These are phyloP conservation scores for Hypoxylon sp. DNA, from an alignment of 2,329 filamentous ascomycete species.

Conservation along the genomic window DNA sequence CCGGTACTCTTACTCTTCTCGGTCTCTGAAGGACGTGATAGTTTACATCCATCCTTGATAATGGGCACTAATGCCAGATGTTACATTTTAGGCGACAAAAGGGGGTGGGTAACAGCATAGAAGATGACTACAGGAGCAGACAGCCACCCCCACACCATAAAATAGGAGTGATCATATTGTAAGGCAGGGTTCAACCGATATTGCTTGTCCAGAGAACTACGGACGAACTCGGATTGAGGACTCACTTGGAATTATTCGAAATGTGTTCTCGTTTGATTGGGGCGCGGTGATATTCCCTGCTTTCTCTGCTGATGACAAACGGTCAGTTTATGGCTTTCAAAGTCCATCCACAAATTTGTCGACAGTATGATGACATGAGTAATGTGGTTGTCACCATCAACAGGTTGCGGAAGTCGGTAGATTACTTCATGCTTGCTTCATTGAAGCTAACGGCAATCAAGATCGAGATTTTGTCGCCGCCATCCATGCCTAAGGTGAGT, in stretches of 20 bases:
- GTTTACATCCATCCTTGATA: not conserved
- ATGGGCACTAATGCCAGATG: conserved; percentile 1
- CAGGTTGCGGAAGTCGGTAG: not conserved
- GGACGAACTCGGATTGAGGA: conserved; percentile 16
- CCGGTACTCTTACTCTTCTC: not conserved
- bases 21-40: not conserved
- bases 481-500: not conserved
- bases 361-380: conserved; percentile 15
- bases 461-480: not conserved
- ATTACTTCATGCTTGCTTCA: not conserved
- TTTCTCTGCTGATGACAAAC: conserved; percentile 10
- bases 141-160: conserved; percentile 17
- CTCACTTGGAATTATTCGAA: conserved; percentile 13
- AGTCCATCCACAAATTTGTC: conserved; percentile 11
- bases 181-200: conserved; percentile 12
- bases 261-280: conserved; percentile 46
- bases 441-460: not conserved
- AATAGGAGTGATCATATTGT: conserved; percentile 20
- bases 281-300: conserved; percentile 15
- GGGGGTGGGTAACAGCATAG: conserved; percentile 1
- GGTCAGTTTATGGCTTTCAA: not conserved
- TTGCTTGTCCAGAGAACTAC: conserved; percentile 8
- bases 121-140: conserved; percentile 7
- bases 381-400: not conserved
- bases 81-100: not conserved